Conservation (phyloP, 345 rosid species). For the Acer yangbiense region DNA sequence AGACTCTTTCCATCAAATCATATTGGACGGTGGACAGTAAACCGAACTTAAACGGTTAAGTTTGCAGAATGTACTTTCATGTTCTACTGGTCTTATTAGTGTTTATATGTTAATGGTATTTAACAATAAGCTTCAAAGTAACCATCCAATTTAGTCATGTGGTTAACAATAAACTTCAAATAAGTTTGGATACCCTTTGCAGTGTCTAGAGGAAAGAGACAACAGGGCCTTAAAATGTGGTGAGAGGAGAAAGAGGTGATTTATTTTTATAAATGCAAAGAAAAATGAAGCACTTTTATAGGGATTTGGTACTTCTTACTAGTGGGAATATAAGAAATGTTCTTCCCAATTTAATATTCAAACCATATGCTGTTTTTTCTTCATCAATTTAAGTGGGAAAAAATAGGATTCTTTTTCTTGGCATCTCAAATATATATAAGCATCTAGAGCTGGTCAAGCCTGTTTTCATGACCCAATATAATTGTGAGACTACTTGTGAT, state of each 20-base stretch:
- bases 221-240: constrained; percentile 11
- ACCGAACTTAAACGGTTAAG: too few species aligned
- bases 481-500: neutral
- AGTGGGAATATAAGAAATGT: constrained; percentile 25
- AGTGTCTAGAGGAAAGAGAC: neutral
- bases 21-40: too few species aligned
- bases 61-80: too few species aligned
- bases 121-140: too few species aligned
- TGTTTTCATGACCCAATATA: neutral
- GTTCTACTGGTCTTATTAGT: too few species aligned
- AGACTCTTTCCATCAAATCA: too few species aligned
- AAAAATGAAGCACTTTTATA: constrained; percentile 26
- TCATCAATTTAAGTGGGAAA: constrained; percentile 1
- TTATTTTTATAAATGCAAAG: constrained; percentile 18
- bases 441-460: neutral
- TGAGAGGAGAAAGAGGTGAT: neutral
- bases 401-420: neutral
- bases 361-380: constrained; percentile 10
- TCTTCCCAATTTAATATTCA: constrained; percentile 16
- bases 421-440: neutral
- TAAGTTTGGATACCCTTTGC: neutral
- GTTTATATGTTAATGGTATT: too few species aligned
- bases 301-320: constrained; percentile 27
- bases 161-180: too few species aligned
- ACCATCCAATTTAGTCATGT: too few species aligned